Percentiles rank a stretch among this genome's conserved stretches.
These are phyloP conservation scores for button mushroom (Agaricus bisporus) DNA, from an alignment of 768 basidiomycete species.

Conservation along the genomic window DNA sequence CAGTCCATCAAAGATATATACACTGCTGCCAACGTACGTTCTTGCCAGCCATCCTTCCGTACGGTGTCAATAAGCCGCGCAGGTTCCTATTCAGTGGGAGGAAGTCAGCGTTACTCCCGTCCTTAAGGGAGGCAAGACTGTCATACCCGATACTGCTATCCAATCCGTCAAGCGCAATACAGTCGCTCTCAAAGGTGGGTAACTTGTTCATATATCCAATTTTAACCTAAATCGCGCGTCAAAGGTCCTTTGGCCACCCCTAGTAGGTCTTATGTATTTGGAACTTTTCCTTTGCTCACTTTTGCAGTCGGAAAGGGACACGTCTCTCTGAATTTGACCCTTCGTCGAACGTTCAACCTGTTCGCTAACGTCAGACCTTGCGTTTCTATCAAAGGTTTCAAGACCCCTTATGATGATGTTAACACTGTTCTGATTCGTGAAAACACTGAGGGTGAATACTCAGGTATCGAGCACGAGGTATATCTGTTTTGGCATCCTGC, in stretches of 20 bases:
- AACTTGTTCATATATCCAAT: not conserved
- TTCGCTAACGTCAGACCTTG: conserved; percentile 99
- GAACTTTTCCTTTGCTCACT: conserved; percentile 4
- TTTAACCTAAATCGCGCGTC: conserved; percentile 2
- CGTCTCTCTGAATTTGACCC: conserved; percentile 94
- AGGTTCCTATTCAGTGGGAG: conserved; percentile 99
- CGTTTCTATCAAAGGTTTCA: conserved; percentile 91
- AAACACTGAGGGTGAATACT: conserved; percentile 99
- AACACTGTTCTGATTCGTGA: conserved; percentile 98
- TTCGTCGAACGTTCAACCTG: conserved; percentile 95
- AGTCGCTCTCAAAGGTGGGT: conserved; percentile 89
- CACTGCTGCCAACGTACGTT: conserved; percentile 69
- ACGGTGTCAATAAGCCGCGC: not conserved
- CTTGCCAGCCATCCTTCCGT: not conserved
- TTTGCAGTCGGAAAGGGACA: conserved; percentile 92
- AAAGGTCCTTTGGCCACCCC: conserved; percentile 94
- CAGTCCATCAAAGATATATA: conserved; percentile 95
- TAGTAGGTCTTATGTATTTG: conserved; percentile 48
- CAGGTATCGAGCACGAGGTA: conserved; percentile 99
- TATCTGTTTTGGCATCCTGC: conserved; percentile 6
- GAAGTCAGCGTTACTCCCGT: conserved; percentile 96
- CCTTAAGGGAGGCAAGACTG: conserved; percentile 91
- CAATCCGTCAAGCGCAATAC: conserved; percentile 93
- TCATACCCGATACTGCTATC: conserved; percentile 91
- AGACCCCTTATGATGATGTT: conserved; percentile 97